Evolutionary conservation across 306 rosid genomes (phyloP).

Genomic region (Casuarina cunninghamiana): DNA sequence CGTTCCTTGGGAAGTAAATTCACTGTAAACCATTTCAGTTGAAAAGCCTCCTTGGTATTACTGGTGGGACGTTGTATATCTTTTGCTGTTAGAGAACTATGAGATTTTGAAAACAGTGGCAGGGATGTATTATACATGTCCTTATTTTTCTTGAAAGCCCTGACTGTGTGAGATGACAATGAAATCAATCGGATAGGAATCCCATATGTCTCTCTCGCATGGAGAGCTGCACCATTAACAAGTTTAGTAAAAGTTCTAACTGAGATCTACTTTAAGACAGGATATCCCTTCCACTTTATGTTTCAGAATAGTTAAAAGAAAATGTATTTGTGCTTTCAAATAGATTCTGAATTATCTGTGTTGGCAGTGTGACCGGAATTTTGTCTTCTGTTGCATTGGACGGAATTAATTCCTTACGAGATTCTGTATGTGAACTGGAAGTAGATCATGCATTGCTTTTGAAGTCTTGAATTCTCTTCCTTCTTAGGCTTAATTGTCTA

Average conservation of each 20-base stretch:
- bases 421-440: background rate
- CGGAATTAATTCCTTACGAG: background rate
- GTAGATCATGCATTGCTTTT: background rate
- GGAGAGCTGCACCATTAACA: background rate
- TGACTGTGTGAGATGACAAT: background rate
- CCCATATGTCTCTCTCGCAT: background rate
- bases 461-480: background rate
- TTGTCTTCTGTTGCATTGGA: background rate
- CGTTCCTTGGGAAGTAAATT: conserved; percentile 17
- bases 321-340: background rate
- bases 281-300: background rate
- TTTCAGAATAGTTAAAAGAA: background rate
- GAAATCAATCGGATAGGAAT: background rate
- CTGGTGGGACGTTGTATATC: background rate
- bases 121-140: background rate
- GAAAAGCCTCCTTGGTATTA: background rate
- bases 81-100: background rate
- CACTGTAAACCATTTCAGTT: background rate
- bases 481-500: background rate
- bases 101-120: background rate
- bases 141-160: background rate
- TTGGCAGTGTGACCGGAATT: background rate
- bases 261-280: background rate
- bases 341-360: background rate
- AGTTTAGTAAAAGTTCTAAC: background rate